Percentiles rank a stretch among this genome's conserved stretches.
Evolutionary conservation across 805 yeast species (phyloP).

Genomic region (Metschnikowia rubicola): DNA sequence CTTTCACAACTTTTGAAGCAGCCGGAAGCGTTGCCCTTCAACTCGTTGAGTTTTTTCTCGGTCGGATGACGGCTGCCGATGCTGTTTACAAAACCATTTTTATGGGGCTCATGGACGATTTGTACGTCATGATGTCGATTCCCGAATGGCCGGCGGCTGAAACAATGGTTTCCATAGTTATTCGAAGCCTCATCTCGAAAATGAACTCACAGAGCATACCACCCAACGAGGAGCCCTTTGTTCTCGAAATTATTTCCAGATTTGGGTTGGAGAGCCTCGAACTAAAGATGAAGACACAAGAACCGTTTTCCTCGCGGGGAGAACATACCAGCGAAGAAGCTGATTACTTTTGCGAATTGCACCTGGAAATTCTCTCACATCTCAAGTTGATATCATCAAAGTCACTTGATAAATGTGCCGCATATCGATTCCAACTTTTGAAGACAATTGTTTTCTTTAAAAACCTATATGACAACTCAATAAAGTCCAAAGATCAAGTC

Average conservation of each 20-base stretch:
- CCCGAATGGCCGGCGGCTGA: conserved; percentile 69
- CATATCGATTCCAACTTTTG: conserved; percentile 9
- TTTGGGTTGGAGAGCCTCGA: conserved; percentile 7
- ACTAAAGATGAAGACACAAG: neutral
- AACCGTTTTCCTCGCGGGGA: neutral
- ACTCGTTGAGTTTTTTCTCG: conserved; percentile 8
- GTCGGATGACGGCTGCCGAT: conserved; percentile 5
- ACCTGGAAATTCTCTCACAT: conserved; percentile 2
- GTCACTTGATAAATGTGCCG: neutral
- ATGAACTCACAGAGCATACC: conserved; percentile 2
- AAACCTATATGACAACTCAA: neutral
- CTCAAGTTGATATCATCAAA: conserved; percentile 2
- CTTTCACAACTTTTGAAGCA: neutral
- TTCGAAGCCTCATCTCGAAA: neutral
- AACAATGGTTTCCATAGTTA: neutral
- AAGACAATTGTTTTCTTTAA: conserved; percentile 3
- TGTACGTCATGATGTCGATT: conserved; percentile 42
- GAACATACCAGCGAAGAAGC: neutral
- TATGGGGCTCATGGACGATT: conserved; percentile 48
- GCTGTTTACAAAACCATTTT: conserved; percentile 7
- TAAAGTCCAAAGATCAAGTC: neutral
- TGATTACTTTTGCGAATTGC: neutral
- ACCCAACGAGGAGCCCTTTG: conserved; percentile 8
- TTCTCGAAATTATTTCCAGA: conserved; percentile 7
- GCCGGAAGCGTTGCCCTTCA: neutral